These are phyloP conservation scores for Suillus plorans DNA, from an alignment of 768 basidiomycete genomes.

Conservation along the genomic window DNA sequence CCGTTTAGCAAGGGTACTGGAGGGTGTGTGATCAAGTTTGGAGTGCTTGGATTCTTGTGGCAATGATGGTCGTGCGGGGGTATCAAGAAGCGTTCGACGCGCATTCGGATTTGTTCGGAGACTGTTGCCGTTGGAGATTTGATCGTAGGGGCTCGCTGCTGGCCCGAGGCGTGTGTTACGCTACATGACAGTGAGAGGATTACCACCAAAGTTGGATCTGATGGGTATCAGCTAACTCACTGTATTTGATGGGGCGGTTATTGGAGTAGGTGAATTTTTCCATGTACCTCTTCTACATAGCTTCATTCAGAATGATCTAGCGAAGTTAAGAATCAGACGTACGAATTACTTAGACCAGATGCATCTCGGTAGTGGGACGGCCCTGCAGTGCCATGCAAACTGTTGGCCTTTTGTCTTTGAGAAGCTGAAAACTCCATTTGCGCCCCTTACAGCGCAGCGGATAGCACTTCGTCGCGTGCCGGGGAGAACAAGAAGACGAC, in stretches of 20 bases:
- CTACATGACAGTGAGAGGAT: not conserved
- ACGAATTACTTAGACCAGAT: constrained; percentile 18
- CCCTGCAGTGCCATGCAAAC: constrained; percentile 12
- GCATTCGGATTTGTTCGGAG: constrained; percentile 21
- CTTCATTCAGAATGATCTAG: constrained; percentile 8
- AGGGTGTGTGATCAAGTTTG: constrained; percentile 14
- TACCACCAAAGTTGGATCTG: not conserved
- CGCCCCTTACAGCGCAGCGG: not conserved
- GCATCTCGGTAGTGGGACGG: constrained; percentile 31
- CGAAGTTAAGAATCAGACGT: constrained; percentile 4
- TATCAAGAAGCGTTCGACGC: constrained; percentile 20
- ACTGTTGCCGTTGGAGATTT: not conserved
- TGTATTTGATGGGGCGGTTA: constrained; percentile 15
- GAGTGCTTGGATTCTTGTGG: constrained; percentile 21
- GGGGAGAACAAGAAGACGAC: not conserved
- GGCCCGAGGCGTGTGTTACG: not conserved
- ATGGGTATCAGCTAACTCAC: constrained; percentile 15
- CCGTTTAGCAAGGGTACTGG: not conserved
- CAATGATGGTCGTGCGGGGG: not conserved
- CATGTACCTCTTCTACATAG: constrained; percentile 12
- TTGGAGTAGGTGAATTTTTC: constrained; percentile 23
- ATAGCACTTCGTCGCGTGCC: not conserved
- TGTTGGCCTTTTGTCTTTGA: constrained; percentile 13
- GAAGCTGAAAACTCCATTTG: not conserved
- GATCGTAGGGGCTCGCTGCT: constrained; percentile 3